Percentiles rank a stretch among this genome's conserved stretches.
Evolutionary conservation across 2,329 filamentous ascomycete genomes (phyloP).

Genomic region (Fusarium metavorans): DNA sequence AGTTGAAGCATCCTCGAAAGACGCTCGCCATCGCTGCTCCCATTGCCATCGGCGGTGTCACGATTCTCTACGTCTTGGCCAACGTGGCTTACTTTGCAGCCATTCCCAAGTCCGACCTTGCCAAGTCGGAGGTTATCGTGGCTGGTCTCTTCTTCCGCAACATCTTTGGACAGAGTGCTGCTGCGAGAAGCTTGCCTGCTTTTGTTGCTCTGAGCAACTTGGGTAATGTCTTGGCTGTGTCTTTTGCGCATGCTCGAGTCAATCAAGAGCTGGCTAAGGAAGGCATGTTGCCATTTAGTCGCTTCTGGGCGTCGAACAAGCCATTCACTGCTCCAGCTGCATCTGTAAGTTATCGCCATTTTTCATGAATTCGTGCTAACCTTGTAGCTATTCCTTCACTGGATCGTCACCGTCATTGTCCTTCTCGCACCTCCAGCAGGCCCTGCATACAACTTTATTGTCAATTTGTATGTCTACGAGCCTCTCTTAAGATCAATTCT

Average conservation of each 20-base stretch:
- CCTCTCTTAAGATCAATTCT: not conserved
- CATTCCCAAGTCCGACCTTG: slow-evolving; percentile 68
- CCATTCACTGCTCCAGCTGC: slow-evolving; percentile 75
- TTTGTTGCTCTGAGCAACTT: slow-evolving; percentile 72
- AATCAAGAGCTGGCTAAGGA: slow-evolving; percentile 78
- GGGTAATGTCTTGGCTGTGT: slow-evolving; percentile 72
- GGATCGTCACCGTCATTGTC: slow-evolving; percentile 73
- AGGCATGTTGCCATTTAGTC: slow-evolving; percentile 73
- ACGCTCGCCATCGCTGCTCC: slow-evolving; percentile 69
- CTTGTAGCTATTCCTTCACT: slow-evolving; percentile 70
- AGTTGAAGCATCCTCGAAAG: slow-evolving; percentile 66
- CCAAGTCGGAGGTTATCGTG: slow-evolving; percentile 69
- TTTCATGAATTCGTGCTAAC: slow-evolving; percentile 15
- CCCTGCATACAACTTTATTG: slow-evolving; percentile 76
- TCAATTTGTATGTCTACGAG: slow-evolving; percentile 56
- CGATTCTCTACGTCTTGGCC: slow-evolving; percentile 71
- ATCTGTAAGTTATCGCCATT: slow-evolving; percentile 50
- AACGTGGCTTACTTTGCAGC: slow-evolving; percentile 76
- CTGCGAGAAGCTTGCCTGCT: slow-evolving; percentile 60
- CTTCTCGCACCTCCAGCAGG: slow-evolving; percentile 75
- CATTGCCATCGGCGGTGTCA: slow-evolving; percentile 68
- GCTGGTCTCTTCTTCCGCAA: slow-evolving; percentile 72
- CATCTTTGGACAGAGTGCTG: slow-evolving; percentile 69
- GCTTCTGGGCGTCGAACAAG: slow-evolving; percentile 76
- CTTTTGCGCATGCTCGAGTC: slow-evolving; percentile 68